phyloP scores from a whole-genome alignment of 78 protist species.

The Emiliania huxleyi region DNA sequence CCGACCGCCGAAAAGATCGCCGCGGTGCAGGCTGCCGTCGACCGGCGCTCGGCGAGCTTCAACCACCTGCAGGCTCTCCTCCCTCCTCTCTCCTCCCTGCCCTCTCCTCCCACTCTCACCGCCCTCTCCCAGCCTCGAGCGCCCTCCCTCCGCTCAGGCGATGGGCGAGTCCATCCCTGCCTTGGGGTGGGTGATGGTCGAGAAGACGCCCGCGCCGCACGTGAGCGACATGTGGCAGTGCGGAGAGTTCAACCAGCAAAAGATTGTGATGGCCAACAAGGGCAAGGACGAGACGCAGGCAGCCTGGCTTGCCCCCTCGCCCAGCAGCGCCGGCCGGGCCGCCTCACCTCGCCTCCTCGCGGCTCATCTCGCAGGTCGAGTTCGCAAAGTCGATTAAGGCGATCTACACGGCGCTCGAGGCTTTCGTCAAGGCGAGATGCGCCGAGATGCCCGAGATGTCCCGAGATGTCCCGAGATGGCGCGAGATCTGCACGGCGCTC shows the following conservation, averaged over 20 bases:
- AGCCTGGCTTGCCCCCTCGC: not conserved
- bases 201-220: not conserved
- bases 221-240: not conserved
- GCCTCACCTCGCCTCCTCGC: no score
- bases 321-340: not conserved
- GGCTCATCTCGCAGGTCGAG: not conserved
- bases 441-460: no score
- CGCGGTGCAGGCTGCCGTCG: not conserved
- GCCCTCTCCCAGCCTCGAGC: no score
- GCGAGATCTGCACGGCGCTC: not conserved
- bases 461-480: no score
- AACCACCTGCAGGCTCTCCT: slow-evolving; percentile 8
- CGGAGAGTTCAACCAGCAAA: not conserved
- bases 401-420: not conserved
- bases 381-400: not conserved
- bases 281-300: not conserved
- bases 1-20: not conserved
- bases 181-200: slow-evolving; percentile 61
- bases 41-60: slow-evolving; percentile 19
- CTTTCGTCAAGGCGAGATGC: not conserved
- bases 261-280: not conserved
- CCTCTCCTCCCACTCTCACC: no score
- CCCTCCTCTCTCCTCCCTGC: no score
- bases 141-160: no score
- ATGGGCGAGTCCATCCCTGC: slow-evolving; percentile 54